Percentiles rank a stretch among this genome's conserved stretches.
These are phyloP conservation scores for Flaveria ramosissima DNA, from an alignment of 129 eudicot species.

Conservation along the genomic window DNA sequence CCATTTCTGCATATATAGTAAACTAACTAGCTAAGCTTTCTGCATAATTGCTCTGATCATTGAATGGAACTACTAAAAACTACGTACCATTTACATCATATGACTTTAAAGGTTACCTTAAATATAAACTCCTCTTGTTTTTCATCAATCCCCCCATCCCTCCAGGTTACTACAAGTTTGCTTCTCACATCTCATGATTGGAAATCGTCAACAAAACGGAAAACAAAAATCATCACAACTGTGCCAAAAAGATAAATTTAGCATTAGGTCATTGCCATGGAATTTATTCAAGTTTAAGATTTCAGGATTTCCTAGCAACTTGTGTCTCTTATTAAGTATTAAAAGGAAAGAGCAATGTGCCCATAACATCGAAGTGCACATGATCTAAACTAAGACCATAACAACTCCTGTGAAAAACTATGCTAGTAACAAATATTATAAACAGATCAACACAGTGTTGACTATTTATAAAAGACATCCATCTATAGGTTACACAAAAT, in stretches of 20 bases:
- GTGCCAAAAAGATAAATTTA: background rate
- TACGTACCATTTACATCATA: too few relatives aligned
- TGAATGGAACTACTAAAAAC: too few relatives aligned
- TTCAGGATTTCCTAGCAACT: background rate
- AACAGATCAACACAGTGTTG: slow-evolving; percentile 1
- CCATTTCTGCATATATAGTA: background rate
- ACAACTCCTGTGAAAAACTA: background rate
- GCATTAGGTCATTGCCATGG: background rate
- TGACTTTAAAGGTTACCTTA: too few relatives aligned
- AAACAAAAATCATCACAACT: background rate
- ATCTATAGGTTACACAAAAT: background rate
- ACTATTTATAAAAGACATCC: background rate
- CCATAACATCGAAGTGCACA: background rate
- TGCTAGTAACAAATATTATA: background rate
- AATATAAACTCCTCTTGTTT: too few relatives aligned
- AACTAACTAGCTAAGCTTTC: background rate
- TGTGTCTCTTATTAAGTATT: background rate
- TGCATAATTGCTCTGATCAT: background rate
- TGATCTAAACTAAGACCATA: background rate
- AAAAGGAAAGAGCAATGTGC: background rate
- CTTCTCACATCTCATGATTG: background rate
- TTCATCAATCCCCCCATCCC: too few relatives aligned
- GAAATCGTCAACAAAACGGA: background rate
- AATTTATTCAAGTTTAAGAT: background rate
- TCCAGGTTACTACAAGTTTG: too few relatives aligned